Base-by-base conservation (phyloP, 441 rosid genomes). In the Populus hybrid region DNA sequence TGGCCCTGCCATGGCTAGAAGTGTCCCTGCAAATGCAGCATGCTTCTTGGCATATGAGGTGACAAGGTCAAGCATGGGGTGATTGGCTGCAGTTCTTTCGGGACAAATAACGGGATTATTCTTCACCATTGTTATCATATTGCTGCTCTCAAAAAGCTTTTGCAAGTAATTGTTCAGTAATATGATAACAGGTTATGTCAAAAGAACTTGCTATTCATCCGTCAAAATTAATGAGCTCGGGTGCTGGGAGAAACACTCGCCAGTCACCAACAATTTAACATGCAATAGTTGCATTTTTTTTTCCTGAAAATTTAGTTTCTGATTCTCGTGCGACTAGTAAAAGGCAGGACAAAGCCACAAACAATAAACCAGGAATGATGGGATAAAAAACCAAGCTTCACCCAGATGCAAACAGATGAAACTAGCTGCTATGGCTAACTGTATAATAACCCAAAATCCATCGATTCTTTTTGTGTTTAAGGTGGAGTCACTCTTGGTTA, bases 1-100 rank as follows among this genome's bases (percentile, higher is more conserved):
- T 23, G 89, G 95, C 65, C 97, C 98, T n/a, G 97, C 99, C 57
- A 92, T 95, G 99, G 94, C 87, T n/a, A 87, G 97, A 76, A 95
- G 98, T 77, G 86, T 95, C 69, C 97, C 97, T 24, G 99, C 99
- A 18, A 94, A 94, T 87, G 98, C 98, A 46, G 99, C 97, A 18
- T 94, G 97, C 74, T 93, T 95, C 95, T 86, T 93, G 89, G 99
- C 92, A 10, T 90, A 88, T 72, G 98, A 95, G 80, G 84, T 95
- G 80, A 88, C 92, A 21, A 91, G 90, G 76, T 87, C 99, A 18
- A 90, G 94, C 85, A 86, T 95, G 84, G 94, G 94, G 1, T 93
- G 84, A 88, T 80, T 69, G n/a, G 67, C 32, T 75, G 71, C 24
- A 1, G 67, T 12, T 7, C 16, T 72, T 46, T 14, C 21, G 20